Base-by-base conservation (phyloP, 176 grass and related monocot genomes). In the Oryza punctata region DNA sequence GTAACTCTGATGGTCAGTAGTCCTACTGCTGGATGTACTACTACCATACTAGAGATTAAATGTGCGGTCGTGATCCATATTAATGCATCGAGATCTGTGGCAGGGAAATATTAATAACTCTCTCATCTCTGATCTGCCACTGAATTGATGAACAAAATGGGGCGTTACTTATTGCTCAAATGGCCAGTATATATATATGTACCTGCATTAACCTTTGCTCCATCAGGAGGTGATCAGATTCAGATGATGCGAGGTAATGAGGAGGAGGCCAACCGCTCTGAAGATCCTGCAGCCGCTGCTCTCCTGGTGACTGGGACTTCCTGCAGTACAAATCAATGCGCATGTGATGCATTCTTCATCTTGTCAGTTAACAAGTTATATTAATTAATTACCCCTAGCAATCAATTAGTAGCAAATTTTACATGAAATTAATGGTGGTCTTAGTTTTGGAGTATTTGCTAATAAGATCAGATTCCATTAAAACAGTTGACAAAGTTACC, bases 261-360 rank as follows among this genome's bases (percentile, higher is more conserved):
- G 78, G 19, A 24, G 78, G 18, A n/a, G 78, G 33, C 78, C 84
- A 86, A 40, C 84, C 60, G 41, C 21, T 33, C 10, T 52, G 44
- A 33, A 73, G 73, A 77, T 82, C 84, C 78, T 72, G 23, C 49
- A n/a, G 66, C 57, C 10, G 72, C 45, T 69, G 63, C 27, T 13
- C 88, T 71, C 57, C 67, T 68, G 73, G 83, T n/a, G 88, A 78
- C 46, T 61, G 44, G 24, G 79, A 63, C 69, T 47, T 69, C 88
- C 83, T 79, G 84, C 65, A 7, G 14, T 32, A 60, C 25, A 82
- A 78, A 65, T 78, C 67, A 78, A 81, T 57, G 79, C 79, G 33
- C 71, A 63, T 67, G 57, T 61, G 37, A 38, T 38, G 57, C 57
- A 24, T 61, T 61, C 7, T 61, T 61, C 57, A 72, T 29, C 24